Evolutionary conservation across 208 protist genomes (phyloP).

Genomic region (Lotmaria passim): DNA sequence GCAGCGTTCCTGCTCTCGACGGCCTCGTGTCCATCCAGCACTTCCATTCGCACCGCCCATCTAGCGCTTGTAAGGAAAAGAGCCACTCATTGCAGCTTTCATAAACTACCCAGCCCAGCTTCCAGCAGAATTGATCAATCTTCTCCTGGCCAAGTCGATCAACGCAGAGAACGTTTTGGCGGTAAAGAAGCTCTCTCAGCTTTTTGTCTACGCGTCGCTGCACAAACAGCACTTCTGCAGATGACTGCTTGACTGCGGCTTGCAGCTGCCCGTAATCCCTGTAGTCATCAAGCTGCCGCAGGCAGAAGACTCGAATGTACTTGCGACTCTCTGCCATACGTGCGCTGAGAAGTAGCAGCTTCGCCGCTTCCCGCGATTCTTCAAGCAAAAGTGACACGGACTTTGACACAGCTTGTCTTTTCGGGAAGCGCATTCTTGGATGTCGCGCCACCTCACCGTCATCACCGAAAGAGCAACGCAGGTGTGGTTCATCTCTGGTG

Average conservation of each 20-base stretch:
- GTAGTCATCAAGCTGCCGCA: slow-evolving; percentile 17
- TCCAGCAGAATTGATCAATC: slow-evolving; percentile 6
- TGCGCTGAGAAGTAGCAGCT: slow-evolving; percentile 8
- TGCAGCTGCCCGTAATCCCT: not conserved
- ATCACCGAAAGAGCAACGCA: too few relatives aligned
- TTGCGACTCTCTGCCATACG: slow-evolving; percentile 6
- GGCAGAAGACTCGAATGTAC: slow-evolving; percentile 21
- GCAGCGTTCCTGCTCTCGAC: not conserved
- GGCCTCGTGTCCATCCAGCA: slow-evolving; percentile 9
- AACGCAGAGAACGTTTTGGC: slow-evolving; percentile 13
- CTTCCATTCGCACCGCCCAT: not conserved
- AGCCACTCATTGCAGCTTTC: slow-evolving; percentile 26
- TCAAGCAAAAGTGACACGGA: slow-evolving; percentile 1
- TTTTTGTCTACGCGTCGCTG: not conserved
- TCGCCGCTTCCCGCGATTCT: not conserved
- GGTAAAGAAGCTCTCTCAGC: slow-evolving; percentile 3
- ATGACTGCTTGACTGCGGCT: not conserved
- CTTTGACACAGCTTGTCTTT: not conserved
- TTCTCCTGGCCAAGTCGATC: slow-evolving; percentile 13
- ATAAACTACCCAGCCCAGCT: slow-evolving; percentile 10
- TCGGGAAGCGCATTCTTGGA: not conserved
- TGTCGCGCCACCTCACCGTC: not conserved
- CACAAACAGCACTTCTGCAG: slow-evolving; percentile 14
- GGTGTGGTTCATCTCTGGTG: too few relatives aligned
- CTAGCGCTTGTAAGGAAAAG: not conserved